These are phyloP conservation scores for Phragmites australis DNA, from an alignment of 176 grass and related monocot species.

Conservation along the genomic window DNA sequence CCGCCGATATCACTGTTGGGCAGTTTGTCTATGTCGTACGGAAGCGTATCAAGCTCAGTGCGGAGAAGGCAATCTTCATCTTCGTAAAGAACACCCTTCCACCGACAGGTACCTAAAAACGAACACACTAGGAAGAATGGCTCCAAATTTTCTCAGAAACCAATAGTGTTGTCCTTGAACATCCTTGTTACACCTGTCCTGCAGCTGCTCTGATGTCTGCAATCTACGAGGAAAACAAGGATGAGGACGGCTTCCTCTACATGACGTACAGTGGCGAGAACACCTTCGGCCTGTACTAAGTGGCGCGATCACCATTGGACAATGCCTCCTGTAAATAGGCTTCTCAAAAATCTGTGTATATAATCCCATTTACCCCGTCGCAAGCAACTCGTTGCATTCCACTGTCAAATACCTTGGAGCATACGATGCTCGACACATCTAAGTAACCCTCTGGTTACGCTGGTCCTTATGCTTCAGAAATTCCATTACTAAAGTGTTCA, in stretches of 20 bases:
- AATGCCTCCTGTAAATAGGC: conserved; percentile 65
- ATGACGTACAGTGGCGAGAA: conserved; percentile 97
- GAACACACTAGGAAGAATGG: background rate
- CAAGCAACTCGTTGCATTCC: background rate
- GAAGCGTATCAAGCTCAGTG: conserved; percentile 93
- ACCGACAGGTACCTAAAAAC: conserved; percentile 65
- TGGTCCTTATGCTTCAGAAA: background rate
- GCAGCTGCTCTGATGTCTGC: conserved; percentile 89
- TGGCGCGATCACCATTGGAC: background rate
- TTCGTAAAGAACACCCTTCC: conserved; percentile 95
- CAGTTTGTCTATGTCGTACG: conserved; percentile 97
- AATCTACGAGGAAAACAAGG: conserved; percentile 88
- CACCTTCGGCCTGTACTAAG: conserved; percentile 69
- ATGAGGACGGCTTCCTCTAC: conserved; percentile 88
- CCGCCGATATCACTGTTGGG: conserved; percentile 92
- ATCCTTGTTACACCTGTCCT: background rate
- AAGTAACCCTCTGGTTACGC: conserved; percentile 15
- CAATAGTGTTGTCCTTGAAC: background rate
- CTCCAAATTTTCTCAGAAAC: background rate
- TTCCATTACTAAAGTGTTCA: background rate
- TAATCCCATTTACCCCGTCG: background rate
- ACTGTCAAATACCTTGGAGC: conserved; percentile 3
- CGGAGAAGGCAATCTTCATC: conserved; percentile 97
- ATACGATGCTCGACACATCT: background rate
- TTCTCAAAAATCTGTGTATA: conserved; percentile 38